These are phyloP conservation scores for Coemansia sp. DNA, from an alignment of 192 early-diverging fungal genomes.

Conservation along the genomic window DNA sequence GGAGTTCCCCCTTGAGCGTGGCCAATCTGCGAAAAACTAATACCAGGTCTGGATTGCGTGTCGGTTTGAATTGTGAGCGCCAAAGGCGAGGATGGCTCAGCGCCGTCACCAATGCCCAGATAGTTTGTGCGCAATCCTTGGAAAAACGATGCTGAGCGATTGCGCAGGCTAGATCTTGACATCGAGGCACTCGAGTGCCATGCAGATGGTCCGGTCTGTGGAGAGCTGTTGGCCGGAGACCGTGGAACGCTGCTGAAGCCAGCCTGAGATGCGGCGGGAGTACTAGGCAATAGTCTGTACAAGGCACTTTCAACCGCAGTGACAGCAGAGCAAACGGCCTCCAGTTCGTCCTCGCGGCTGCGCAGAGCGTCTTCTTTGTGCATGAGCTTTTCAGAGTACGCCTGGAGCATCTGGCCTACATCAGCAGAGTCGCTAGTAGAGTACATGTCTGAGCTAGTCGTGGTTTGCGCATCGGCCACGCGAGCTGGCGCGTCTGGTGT, in stretches of 20 bases:
- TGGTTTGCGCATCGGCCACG: slow-evolving; percentile 29
- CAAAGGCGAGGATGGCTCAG: slow-evolving; percentile 17
- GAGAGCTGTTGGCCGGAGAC: slow-evolving; percentile 14
- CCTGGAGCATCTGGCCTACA: slow-evolving; percentile 40
- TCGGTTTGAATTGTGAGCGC: slow-evolving; percentile 14
- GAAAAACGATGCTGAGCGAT: slow-evolving; percentile 49
- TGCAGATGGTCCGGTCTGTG: background rate
- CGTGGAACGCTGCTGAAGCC: slow-evolving; percentile 4
- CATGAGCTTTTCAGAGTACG: slow-evolving; percentile 53
- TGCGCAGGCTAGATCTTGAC: slow-evolving; percentile 31
- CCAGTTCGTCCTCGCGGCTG: slow-evolving; percentile 52
- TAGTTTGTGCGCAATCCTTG: slow-evolving; percentile 43
- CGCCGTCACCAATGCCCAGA: slow-evolving; percentile 14
- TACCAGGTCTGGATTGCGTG: background rate
- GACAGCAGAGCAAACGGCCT: slow-evolving; percentile 21
- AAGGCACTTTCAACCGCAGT: slow-evolving; percentile 24
- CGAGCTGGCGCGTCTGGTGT: background rate
- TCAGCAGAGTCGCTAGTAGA: background rate
- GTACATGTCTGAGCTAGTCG: slow-evolving; percentile 17
- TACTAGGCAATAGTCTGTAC: slow-evolving; percentile 20
- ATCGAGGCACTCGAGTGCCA: slow-evolving; percentile 7
- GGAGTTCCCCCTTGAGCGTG: background rate
- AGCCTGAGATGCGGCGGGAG: background rate
- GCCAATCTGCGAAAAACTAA: background rate
- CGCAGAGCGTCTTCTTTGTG: slow-evolving; percentile 49